Evolutionary conservation across 768 basidiomycete species (phyloP), one percentile per base, ranked within the genome.

Genomic region (Kwoniella dejecticola): DNA sequence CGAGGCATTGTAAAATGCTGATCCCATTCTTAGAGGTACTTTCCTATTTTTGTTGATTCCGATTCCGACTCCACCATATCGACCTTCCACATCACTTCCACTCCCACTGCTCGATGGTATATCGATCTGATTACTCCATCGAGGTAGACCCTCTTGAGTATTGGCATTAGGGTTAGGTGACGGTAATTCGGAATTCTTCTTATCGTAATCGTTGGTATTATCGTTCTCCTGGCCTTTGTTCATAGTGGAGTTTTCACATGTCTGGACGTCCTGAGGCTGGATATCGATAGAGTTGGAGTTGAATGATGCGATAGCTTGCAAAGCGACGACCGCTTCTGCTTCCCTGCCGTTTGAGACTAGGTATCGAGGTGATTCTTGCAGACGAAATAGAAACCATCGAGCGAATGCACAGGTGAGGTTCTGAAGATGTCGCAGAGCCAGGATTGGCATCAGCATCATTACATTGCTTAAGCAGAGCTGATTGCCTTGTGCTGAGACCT

Each of bases 281-380:
- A 93, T 83, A 3, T 82, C 78, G 0, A 93, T 78, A 53, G 86
- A 81, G 15, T 86, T 85, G 2, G 89, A 91, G 77, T 98, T 98
- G 80, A 89, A 91, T 30, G 83, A 83, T 2, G 90, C 89, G 44
- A 99, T 97, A 66, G 89, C 80, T 67, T 88, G 87, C 0, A 99
- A 83, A 0, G 87, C 87, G 66, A 89, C 85, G 33, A 95, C 79
- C 0, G 94, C 95, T 67, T 96, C 93, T 33, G 86, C 84, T 31
- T 85, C 87, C 44, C 91, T 84, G 15, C 92, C 91, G 0, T 90
- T 87, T 46, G 92, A 88, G 4, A 95, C 91, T 60, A 99, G 87
- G 75, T 88, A 97, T 23, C 92, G 86, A 1, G 96, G 93, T 0
- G 92, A 94, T 79, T 99, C 95, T 77, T 97, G 89, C 4, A 99